A percentile compares a stretch with the other conserved stretches of the same genome.
These are phyloP conservation scores for Mortierella sp. DNA, from an alignment of 371 early-diverging fungal species.

Conservation along the genomic window DNA sequence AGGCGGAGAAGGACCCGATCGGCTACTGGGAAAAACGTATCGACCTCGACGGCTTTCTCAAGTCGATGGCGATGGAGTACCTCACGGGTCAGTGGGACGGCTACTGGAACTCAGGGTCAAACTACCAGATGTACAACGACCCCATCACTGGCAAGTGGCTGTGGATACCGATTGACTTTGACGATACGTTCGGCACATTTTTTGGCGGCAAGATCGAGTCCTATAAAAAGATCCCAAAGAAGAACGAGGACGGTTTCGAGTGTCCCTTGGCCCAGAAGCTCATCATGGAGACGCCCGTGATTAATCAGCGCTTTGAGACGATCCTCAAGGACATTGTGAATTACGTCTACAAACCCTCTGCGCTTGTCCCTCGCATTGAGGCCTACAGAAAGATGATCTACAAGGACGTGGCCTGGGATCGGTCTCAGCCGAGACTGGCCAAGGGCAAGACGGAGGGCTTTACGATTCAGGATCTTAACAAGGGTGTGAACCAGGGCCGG, in stretches of 20 bases:
- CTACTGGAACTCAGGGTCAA: constrained; percentile 54
- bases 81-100: constrained; percentile 45
- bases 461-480: constrained; percentile 24
- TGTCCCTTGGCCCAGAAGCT: constrained; percentile 30
- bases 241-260: constrained; percentile 53
- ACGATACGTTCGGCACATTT: constrained; percentile 55
- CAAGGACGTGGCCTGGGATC: constrained; percentile 62
- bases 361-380: constrained; percentile 55
- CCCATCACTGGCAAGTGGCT: constrained; percentile 60
- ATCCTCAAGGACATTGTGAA: constrained; percentile 61
- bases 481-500: constrained; percentile 21
- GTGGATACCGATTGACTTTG: constrained; percentile 66
- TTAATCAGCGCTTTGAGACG: constrained; percentile 56
- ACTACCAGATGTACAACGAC: constrained; percentile 66
- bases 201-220: constrained; percentile 40
- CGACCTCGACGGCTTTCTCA: constrained; percentile 60
- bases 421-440: constrained; percentile 33
- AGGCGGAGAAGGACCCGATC: constrained; percentile 33
- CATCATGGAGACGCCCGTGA: constrained; percentile 57
- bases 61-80: constrained; percentile 49
- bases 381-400: constrained; percentile 59
- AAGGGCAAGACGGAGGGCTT: constrained; percentile 44
- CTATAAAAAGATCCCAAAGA: constrained; percentile 56
- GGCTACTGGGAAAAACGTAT: constrained; percentile 56
- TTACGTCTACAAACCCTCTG: constrained; percentile 61